Evolutionary conservation across 441 rosid species (phyloP), one percentile per base, ranked within the genome.

Genomic region (Dalechampia spathulata): DNA sequence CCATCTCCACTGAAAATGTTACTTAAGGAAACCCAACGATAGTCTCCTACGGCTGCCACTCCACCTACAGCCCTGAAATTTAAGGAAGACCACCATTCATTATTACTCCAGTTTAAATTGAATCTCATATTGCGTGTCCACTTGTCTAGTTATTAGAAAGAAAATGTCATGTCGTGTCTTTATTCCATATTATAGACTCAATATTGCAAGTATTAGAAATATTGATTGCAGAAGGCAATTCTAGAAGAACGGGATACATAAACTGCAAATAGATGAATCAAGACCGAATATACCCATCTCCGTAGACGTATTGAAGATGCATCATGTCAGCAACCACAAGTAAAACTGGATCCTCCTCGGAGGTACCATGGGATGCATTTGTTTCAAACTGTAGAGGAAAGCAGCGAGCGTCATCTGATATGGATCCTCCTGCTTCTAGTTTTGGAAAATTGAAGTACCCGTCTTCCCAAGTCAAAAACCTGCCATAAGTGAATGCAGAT

Each of bases 381-480:
- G 17, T 51, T 48, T 55, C 74, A 22, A 63, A 58, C 46, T 27
- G 51, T 10, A 64, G 60, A 43, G 71, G 49, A 46, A 51, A 27
- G 43, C 50, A 55, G 56, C 10, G 60, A 34, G 44, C 52, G 45
- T 54, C 71, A 32, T 48, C 51, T 0, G 64, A 40, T 25, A 57
- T 39, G 39, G 21, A 49, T 41, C 26, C 72, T 15, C 22, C 13
- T 0, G 64, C 39, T 53, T 58, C 61, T 58, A 72, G 72, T 64
- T 60, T 65, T 55, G 66, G 67, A 61, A 63, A 57, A 50, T 57
- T 70, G 55, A 54, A 72, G 55, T 63, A 67, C 17, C 82, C 83
- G 59, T 83, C 85, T 68, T 81, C 82, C 83, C 83, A 81, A 52
- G 67, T 77, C 67, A 83, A 73, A 52, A 62, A 40, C 80, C 91